Conservation (phyloP, 768 basidiomycete species). For the Gautieria morchelliformis region DNA sequence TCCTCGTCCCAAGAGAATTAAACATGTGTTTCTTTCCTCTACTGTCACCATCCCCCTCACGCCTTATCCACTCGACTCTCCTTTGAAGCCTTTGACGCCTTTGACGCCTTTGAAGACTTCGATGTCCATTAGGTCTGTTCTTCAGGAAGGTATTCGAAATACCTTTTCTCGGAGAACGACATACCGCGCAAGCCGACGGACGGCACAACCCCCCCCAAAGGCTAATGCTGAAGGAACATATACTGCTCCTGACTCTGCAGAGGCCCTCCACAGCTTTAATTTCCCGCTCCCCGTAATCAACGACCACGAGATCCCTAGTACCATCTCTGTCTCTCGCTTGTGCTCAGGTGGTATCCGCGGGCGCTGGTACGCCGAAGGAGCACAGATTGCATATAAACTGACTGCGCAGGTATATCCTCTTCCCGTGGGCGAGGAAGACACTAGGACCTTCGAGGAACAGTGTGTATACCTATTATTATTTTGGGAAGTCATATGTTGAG, state of each 20-base stretch:
- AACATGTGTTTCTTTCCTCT: slow-evolving; percentile 7
- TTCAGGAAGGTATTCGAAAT: background rate
- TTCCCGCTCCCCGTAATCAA: slow-evolving; percentile 42
- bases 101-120: background rate
- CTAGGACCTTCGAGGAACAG: background rate
- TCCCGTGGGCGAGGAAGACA: slow-evolving; percentile 5
- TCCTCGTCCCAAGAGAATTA: slow-evolving; percentile 1
- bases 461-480: background rate
- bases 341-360: slow-evolving; percentile 18
- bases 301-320: slow-evolving; percentile 55
- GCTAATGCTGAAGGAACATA: background rate
- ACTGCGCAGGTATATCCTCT: slow-evolving; percentile 49
- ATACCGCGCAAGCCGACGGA: background rate
- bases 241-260: no score
- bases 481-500: background rate
- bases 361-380: slow-evolving; percentile 22
- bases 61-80: background rate
- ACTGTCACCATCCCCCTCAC: background rate
- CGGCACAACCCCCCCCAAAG: background rate
- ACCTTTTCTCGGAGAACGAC: background rate
- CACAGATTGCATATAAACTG: slow-evolving; percentile 45
- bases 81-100: background rate
- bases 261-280: slow-evolving; percentile 27
- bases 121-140: background rate
- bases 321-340: slow-evolving; percentile 35